Base-by-base conservation (phyloP, 768 basidiomycete genomes). In the Suillus fuscotomentosus region DNA sequence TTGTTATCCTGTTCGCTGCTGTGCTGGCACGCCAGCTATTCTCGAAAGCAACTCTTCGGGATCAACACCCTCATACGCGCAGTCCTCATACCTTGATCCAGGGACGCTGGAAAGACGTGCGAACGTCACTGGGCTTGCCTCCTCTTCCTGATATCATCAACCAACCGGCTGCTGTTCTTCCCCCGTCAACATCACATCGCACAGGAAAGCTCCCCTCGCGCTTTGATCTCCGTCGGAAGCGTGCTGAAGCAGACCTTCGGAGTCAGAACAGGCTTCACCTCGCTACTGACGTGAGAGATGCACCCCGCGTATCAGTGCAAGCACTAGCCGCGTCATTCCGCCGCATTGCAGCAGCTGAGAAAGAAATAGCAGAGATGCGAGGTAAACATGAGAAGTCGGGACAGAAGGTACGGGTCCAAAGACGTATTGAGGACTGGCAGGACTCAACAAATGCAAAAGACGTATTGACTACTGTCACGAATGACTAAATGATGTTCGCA, bases 21-120 rank as follows among this genome's bases (percentile, higher is more conserved):
- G 68, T 60, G 43, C 54, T 75, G 61, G 61, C 67, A 61, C 63
- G 67, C 64, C 69, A 67, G 24, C 61, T 68, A 13, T n/a, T 62
- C 39, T 61, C 50, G 2, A 27, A n/a, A 55, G 31, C 15, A 51
- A 57, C 14, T 39, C 9, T 41, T 31, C 56, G 27, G 11, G 51
- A 45, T 27, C 8, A 17, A 24, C 39, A 57, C 10, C 56, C 56
- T 57, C 56, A 39, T 27, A 22, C 39, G 2, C 56, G 8, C 24
- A 48, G 11, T n/a, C 38, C 17, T 22, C 56, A 27, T 42, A 43
- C 59, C 55, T 42, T 39, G 45, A 66, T 76, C 64, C 67, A 72
- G 47, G 78, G 78, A 39, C 75, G 76, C 66, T 79, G 78, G 78
- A 57, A 66, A 42, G 67, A 65, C 36, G 71, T 79, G 27, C 72